A percentile compares a stretch with the other conserved stretches of the same genome.
phyloP scores from a whole-genome alignment of 169 alveolate species.

The Plasmodium vinckei region DNA sequence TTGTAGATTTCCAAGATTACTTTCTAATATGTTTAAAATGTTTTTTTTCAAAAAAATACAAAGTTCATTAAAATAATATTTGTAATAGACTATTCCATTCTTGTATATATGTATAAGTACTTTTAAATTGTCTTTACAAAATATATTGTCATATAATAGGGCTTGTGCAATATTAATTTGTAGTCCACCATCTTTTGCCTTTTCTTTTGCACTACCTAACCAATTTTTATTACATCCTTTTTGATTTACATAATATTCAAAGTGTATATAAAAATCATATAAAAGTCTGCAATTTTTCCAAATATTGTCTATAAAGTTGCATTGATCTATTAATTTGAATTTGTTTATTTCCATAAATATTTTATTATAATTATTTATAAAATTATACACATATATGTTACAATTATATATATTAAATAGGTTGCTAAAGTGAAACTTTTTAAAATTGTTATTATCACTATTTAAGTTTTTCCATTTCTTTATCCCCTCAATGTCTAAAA shows the following conservation, averaged over 20 bases:
- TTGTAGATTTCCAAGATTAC: neutral
- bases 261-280: constrained; percentile 15
- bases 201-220: neutral
- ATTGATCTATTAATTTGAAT: constrained; percentile 28
- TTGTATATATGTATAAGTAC: constrained; percentile 22
- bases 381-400: constrained; percentile 38
- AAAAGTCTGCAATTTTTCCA: constrained; percentile 64
- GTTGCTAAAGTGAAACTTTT: neutral
- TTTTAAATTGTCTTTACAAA: constrained; percentile 20
- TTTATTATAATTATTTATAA: constrained; percentile 46
- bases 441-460: too few relatives aligned
- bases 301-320: constrained; percentile 56
- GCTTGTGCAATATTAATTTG: neutral
- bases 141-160: constrained; percentile 22
- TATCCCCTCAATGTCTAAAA: neutral
- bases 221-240: neutral
- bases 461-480: neutral
- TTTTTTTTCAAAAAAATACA: constrained; percentile 15
- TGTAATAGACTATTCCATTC: constrained; percentile 24
- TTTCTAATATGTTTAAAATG: constrained; percentile 16
- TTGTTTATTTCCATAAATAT: constrained; percentile 10
- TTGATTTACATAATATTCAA: constrained; percentile 26
- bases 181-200: neutral
- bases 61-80: constrained; percentile 22
- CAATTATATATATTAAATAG: constrained; percentile 55